Evolutionary conservation across 352 stramenopile genomes (phyloP), one percentile per base, ranked within the genome.

Genomic region (Elongisporangium undulatum): DNA sequence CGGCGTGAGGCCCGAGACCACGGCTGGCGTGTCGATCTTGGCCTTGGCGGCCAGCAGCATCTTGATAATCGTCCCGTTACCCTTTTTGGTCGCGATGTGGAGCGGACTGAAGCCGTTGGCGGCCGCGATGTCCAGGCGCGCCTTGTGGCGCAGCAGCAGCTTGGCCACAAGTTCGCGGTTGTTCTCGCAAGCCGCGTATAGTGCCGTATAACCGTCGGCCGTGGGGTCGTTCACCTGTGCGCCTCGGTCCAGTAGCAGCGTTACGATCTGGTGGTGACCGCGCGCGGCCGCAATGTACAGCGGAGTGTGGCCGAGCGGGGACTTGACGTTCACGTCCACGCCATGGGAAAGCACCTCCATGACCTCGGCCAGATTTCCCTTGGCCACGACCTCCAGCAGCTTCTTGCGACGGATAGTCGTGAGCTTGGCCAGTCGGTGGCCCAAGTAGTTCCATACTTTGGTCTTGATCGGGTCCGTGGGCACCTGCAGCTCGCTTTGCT

Each of bases 381-480:
- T 72, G 15, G 71, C 64, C 52, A 90, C 77, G 52, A 85, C 73
- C 20, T 90, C 82, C 10, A 89, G 57, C 12, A 92, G 67, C 45
- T 80, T 79, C 63, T 85, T 87, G 62, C 83, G 75, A 56, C 88
- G 88, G 61, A 84, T 67, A 34, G 77, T 76, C 68, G 82, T 87
- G 62, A 92, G 83, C 29, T 76, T 68, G 19, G 82, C 79, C 34
- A 92, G 70, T 63, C 86, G 89, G 68, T 90, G 83, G 39, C 83
- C 83, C 4, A 92, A 65, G 58, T 86, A 92, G 63, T 83, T 60
- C 80, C 79, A 92, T n/a, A 90, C 75, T 49, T 80, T 79, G 29
- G 75, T 69, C 55, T 69, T 64, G 53, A 65, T 53, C 56, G 59
- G 61, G 39, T 75, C 59, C 50, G 34, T 45, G 12, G 71, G 61